Evolutionary conservation across 257 asterid species (phyloP), one percentile per base, ranked within the genome.

Genomic region (Scutellaria barbata): DNA sequence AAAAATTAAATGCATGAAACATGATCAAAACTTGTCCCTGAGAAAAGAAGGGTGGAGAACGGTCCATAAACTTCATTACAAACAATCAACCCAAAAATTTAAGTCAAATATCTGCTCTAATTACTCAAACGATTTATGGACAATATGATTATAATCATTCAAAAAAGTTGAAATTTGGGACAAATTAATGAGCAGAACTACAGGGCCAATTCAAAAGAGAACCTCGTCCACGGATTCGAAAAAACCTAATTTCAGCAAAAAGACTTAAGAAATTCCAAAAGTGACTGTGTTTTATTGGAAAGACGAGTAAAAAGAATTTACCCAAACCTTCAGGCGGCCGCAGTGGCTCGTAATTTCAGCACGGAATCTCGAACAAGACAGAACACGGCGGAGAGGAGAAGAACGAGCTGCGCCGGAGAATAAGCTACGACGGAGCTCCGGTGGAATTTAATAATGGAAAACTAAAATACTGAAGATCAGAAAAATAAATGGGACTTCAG

Each of bases 251-350:
- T 64, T 39, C 70, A 43, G 56, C 58, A 30, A 48, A 48, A 18
- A 20, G 30, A 5, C 16, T 8, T 8, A 14, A 51, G 16, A 65
- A 50, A 22, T 8, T 11, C 22, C 14, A 47, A 66, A 41, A 4
- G 1, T n/a, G 59, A 33, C 47, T 48, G 56, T 3, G 25, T 1
- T 46, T 3, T 11, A 60, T 20, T 45, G 39, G 14, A 43, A 54
- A 4, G 5, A 54, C 18, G 2, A 17, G 58, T 35, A 11, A 13
- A 2, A 14, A 10, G 12, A 56, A 53, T 37, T 14, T 8, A 46
- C 68, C 60, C 74, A 8, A 60, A 56, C 52, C 68, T 70, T 22
- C 57, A 10, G 76, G 33, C 22, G 30, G 65, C 52, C 53, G 6
- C 43, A 30, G 59, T 53, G 25, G 20, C 3, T n/a, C 41, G 63